Conservation (phyloP, 2,329 filamentous ascomycete genomes). For the Cadophora sp. region DNA sequence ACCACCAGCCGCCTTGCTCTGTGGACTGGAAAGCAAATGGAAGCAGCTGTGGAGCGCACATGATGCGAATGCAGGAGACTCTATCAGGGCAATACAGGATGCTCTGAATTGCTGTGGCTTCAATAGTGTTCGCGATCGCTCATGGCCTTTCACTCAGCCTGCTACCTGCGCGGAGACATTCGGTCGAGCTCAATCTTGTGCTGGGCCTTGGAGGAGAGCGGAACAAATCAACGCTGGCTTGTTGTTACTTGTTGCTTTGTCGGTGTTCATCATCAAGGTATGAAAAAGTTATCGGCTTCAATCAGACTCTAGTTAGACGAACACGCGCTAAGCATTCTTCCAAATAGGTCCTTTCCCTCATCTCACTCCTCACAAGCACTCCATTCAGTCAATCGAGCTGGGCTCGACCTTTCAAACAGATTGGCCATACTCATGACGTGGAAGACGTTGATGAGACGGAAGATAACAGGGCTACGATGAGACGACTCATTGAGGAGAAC, state of each 20-base stretch:
- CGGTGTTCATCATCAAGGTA: constrained; percentile 64
- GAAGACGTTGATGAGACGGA: constrained; percentile 33
- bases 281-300: constrained; percentile 24
- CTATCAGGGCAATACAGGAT: constrained; percentile 69
- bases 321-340: neutral
- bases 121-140: constrained; percentile 61
- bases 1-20: constrained; percentile 48
- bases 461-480: constrained; percentile 34
- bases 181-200: constrained; percentile 51
- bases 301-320: neutral
- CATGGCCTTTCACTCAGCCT: constrained; percentile 63
- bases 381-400: constrained; percentile 36
- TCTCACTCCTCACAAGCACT: constrained; percentile 40
- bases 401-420: constrained; percentile 30
- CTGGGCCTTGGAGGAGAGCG: constrained; percentile 61
- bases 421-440: constrained; percentile 18
- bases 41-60: constrained; percentile 57
- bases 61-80: constrained; percentile 48
- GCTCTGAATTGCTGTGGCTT: constrained; percentile 71
- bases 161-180: constrained; percentile 33
- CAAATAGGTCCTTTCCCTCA: constrained; percentile 36
- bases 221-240: constrained; percentile 61
- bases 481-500: constrained; percentile 40
- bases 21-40: constrained; percentile 65
- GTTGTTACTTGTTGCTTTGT: constrained; percentile 60